Base-by-base conservation (phyloP, 225 moss, liverwort and hornwort species). In the Pleurozium schreberi region DNA sequence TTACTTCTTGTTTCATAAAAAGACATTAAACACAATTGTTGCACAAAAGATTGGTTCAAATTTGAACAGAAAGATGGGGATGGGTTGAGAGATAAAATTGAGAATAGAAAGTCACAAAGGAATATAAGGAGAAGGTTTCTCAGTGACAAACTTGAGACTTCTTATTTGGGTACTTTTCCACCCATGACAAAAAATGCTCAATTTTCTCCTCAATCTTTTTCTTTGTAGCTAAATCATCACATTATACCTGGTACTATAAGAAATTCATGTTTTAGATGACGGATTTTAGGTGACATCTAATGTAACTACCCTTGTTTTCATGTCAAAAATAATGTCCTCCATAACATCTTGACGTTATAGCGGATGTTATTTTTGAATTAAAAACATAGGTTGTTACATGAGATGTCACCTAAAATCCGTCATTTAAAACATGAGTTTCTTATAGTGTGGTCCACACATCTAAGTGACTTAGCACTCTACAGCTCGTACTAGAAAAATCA, bases 191-290 rank as follows among this genome's bases (percentile, higher is more conserved):
- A 76, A 96, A 99, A 90, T 95, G 96, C 66, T 99, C 97, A 58
- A 99, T 96, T 90, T 99, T 99, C 92, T 99, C 97, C 88, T 99
- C 98, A 88, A 99, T 96, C 81, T 94, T 99, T 91, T 99, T 96
- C 90, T 96, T 96, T 82, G 93, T 97, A n/a, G 93, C 85, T 49
- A 91, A 88, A 91, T 99, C 98, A 75, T 97, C 98, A 80, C 98
- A 99, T 62, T 97, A 96, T 53, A 95, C 96, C 96, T 96, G 92
- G 84, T 62, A n/a, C n/a, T n/a, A n/a, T n/a, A n/a, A n/a, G n/a
- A n/a, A n/a, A n/a, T n/a, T n/a, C n/a, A n/a, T n/a, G n/a, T n/a
- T n/a, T n/a, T n/a, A n/a, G n/a, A n/a, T n/a, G n/a, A n/a, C n/a
- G n/a, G n/a, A n/a, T n/a, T n/a, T n/a, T n/a, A n/a, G n/a, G n/a